Evolutionary conservation across 192 early-diverging fungal genomes (phyloP).

Genomic region (Thoreauomyces humboldtii): DNA sequence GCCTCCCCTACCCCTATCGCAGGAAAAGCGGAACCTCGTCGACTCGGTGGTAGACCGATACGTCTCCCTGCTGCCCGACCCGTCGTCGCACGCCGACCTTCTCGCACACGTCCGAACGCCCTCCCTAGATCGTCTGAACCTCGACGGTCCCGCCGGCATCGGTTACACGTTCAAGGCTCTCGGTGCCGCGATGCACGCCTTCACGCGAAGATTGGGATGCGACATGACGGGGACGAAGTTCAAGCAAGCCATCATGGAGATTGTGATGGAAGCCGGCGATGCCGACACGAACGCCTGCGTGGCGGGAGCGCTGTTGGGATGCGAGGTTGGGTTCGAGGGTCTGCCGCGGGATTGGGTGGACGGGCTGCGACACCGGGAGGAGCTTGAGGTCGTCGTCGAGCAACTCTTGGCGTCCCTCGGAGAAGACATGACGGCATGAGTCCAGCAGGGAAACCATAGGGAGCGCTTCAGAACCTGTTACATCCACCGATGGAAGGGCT

Average conservation of each 20-base stretch:
- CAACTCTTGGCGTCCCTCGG: too few relatives aligned
- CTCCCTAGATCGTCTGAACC: constrained; percentile 31
- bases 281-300: constrained; percentile 59
- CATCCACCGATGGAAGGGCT: too few relatives aligned
- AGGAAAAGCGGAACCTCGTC: too few relatives aligned
- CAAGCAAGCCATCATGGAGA: constrained; percentile 41
- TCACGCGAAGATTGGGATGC: too few relatives aligned
- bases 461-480: too few relatives aligned
- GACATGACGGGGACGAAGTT: constrained; percentile 36
- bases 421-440: too few relatives aligned
- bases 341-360: constrained; percentile 49
- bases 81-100: not conserved
- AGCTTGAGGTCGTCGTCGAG: constrained; percentile 30
- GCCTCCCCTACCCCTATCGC: too few relatives aligned
- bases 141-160: constrained; percentile 37
- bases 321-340: constrained; percentile 41
- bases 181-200: constrained; percentile 38
- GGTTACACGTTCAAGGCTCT: constrained; percentile 58
- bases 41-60: not conserved
- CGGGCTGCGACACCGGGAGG: constrained; percentile 30
- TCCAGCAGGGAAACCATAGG: too few relatives aligned
- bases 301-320: constrained; percentile 50
- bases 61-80: not conserved
- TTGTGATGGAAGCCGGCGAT: constrained; percentile 54
- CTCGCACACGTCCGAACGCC: not conserved